A percentile compares a stretch with the other conserved stretches of the same genome.
phyloP scores from a whole-genome alignment of 2,329 filamentous ascomycete genomes.

The Aspergillus ruber region DNA sequence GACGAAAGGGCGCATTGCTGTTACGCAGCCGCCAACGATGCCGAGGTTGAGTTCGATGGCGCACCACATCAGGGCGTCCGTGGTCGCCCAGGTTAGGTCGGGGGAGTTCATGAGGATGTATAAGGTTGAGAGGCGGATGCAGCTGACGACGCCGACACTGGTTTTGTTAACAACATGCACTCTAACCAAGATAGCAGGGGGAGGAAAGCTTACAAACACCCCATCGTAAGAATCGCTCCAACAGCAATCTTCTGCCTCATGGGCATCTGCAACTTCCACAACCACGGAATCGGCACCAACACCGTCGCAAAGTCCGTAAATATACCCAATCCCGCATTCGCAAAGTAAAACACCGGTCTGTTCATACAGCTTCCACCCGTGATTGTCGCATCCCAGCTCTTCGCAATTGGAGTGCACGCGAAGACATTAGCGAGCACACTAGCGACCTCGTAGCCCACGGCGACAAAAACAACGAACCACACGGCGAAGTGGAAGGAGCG shows the following conservation, averaged over 20 bases:
- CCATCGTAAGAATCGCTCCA: slow-evolving; percentile 20
- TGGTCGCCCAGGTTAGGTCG: slow-evolving; percentile 21
- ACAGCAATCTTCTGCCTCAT: slow-evolving; percentile 24
- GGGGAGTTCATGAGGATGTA: slow-evolving; percentile 16
- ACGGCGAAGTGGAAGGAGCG: slow-evolving; percentile 17
- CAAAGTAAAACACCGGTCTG: slow-evolving; percentile 24
- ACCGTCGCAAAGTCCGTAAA: slow-evolving; percentile 26
- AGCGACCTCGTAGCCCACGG: slow-evolving; percentile 20
- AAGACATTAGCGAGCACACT: slow-evolving; percentile 22
- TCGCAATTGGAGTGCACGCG: slow-evolving; percentile 20
- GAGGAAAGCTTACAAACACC: slow-evolving; percentile 19
- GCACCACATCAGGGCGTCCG: slow-evolving; percentile 21
- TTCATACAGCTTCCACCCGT: slow-evolving; percentile 18
- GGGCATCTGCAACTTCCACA: slow-evolving; percentile 25
- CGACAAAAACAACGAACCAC: slow-evolving; percentile 18
- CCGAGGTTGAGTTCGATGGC: slow-evolving; percentile 24
- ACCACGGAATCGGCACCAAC: slow-evolving; percentile 23
- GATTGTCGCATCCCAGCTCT: slow-evolving; percentile 19
- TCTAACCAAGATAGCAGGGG: too few relatives aligned
- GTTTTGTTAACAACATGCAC: too few relatives aligned
- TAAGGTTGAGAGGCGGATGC: slow-evolving; percentile 19
- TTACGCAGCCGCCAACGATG: slow-evolving; percentile 22
- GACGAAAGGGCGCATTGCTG: slow-evolving; percentile 23
- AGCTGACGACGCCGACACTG: slow-evolving; percentile 24
- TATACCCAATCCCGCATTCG: slow-evolving; percentile 21